Evolutionary conservation across 441 rosid genomes (phyloP).

Genomic region (Kokia cookei): DNA sequence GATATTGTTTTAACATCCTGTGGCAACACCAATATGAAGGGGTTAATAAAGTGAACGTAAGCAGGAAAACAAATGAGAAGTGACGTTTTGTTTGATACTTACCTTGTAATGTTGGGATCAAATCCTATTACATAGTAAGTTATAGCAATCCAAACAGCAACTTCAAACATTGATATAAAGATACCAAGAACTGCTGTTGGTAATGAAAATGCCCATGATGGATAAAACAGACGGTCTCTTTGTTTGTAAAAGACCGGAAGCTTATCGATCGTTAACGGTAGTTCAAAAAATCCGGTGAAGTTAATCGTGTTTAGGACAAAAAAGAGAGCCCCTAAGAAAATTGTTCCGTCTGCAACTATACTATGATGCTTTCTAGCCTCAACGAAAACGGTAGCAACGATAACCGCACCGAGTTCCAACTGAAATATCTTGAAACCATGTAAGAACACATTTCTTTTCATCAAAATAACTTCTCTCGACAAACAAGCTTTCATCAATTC

Average conservation of each 20-base stretch:
- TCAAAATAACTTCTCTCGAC: constrained; percentile 65
- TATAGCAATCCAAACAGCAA: constrained; percentile 58
- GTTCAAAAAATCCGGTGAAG: constrained; percentile 80
- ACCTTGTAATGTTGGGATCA: constrained; percentile 52
- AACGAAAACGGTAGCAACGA: constrained; percentile 3
- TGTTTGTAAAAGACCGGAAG: constrained; percentile 91
- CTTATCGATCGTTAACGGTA: constrained; percentile 64
- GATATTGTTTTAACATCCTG: constrained; percentile 61
- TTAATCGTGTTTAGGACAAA: constrained; percentile 36
- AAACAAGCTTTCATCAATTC: constrained; percentile 65
- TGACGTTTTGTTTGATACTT: neutral
- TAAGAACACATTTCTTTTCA: constrained; percentile 81
- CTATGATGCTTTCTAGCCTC: constrained; percentile 43
- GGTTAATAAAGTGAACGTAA: neutral
- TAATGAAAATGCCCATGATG: constrained; percentile 84
- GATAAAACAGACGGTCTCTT: constrained; percentile 76
- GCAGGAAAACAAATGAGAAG: neutral
- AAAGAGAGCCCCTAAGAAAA: constrained; percentile 63
- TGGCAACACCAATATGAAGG: neutral
- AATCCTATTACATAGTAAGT: constrained; percentile 73
- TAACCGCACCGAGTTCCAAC: constrained; percentile 23
- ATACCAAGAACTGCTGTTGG: constrained; percentile 80
- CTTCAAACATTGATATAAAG: constrained; percentile 59
- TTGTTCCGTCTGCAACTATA: constrained; percentile 49
- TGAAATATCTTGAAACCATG: constrained; percentile 57